These are phyloP conservation scores for Fusarium virguliforme DNA, from an alignment of 2,329 filamentous ascomycete species.

Conservation along the genomic window DNA sequence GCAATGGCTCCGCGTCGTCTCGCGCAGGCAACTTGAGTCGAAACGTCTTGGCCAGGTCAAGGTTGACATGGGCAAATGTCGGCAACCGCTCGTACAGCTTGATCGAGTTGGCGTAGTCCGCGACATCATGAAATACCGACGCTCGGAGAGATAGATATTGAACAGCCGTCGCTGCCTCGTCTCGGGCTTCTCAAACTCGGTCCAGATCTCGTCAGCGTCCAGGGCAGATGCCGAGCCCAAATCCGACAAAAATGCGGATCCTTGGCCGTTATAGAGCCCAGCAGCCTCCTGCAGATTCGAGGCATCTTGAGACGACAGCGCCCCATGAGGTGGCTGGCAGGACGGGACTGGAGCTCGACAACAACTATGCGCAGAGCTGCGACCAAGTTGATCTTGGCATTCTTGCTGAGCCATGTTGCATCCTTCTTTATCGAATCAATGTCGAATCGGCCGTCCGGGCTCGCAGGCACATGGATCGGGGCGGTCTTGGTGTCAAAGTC, in stretches of 20 bases:
- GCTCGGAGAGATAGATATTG: conserved; percentile 79
- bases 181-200: conserved; percentile 74
- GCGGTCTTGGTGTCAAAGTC: conserved; percentile 89
- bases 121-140: conserved; percentile 76
- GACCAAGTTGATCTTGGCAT: conserved; percentile 83
- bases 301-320: conserved; percentile 84
- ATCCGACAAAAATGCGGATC: conserved; percentile 71
- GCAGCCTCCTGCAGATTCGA: conserved; percentile 83
- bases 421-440: conserved; percentile 88
- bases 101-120: conserved; percentile 70
- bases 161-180: conserved; percentile 79
- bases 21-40: conserved; percentile 51
- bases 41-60: conserved; percentile 54
- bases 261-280: conserved; percentile 73
- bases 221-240: conserved; percentile 63
- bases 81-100: conserved; percentile 61
- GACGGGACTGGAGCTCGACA: conserved; percentile 86
- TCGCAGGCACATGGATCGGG: conserved; percentile 85
- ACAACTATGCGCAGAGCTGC: conserved; percentile 85
- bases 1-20: conserved; percentile 62
- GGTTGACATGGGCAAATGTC: conserved; percentile 51
- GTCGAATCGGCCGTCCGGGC: conserved; percentile 77
- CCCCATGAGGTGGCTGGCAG: conserved; percentile 79
- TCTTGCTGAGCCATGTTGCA: conserved; percentile 86
- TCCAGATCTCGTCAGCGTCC: conserved; percentile 70